A percentile compares a stretch with the other conserved stretches of the same genome.
Conservation (phyloP, 1,139 yeast genomes). For the Scheffersomyces insectosa region DNA sequence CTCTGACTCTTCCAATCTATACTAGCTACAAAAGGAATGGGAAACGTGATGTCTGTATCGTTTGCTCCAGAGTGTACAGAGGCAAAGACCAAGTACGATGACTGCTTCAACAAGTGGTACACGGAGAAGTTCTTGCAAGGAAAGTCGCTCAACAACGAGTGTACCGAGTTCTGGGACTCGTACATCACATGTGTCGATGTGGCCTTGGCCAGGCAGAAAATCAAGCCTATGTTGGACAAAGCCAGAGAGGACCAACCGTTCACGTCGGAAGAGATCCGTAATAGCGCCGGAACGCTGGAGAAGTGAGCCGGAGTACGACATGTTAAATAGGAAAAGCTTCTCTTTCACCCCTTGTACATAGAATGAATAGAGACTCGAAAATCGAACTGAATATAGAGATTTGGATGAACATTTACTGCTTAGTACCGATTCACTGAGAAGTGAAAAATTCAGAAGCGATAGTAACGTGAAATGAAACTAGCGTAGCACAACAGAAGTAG, state of each 20-base stretch:
- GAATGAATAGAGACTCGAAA: too few species aligned
- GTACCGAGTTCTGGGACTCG: constrained; percentile 84
- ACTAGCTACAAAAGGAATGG: constrained; percentile 43
- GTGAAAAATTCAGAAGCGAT: too few species aligned
- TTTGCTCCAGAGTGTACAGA: constrained; percentile 97
- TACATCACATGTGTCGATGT: constrained; percentile 82
- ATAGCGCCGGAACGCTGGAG: constrained; percentile 16
- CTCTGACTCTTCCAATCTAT: too few species aligned
- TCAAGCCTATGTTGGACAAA: constrained; percentile 83
- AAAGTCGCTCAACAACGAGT: constrained; percentile 75
- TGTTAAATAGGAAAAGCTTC: background rate
- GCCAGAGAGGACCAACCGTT: constrained; percentile 93
- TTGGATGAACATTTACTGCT: too few species aligned
- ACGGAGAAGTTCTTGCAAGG: constrained; percentile 84
- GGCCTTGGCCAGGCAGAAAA: constrained; percentile 70
- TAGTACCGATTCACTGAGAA: too few species aligned
- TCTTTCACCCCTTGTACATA: too few species aligned
- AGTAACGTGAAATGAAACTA: too few species aligned
- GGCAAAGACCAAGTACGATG: constrained; percentile 80
- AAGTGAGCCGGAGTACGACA: background rate
- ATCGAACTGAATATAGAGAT: too few species aligned
- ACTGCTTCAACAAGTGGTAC: constrained; percentile 93
- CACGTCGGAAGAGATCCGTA: constrained; percentile 33
- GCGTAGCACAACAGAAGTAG: too few species aligned
- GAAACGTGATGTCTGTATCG: constrained; percentile 84